Percentiles rank a stretch among this genome's conserved stretches.
Evolutionary conservation across 805 yeast genomes (phyloP).

Genomic region (Candida railenensis): DNA sequence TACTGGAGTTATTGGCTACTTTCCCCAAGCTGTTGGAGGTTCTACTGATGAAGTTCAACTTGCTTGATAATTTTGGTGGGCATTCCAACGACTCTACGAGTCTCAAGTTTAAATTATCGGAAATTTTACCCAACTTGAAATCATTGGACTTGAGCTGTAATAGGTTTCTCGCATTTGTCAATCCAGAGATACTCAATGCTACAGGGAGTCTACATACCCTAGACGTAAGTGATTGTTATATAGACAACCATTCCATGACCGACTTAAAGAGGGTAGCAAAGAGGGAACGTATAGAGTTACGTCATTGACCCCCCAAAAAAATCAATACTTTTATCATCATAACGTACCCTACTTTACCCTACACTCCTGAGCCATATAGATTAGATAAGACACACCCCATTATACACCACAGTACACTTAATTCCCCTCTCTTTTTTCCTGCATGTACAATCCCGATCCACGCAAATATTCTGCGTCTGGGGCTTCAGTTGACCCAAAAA

Average conservation of each 20-base stretch:
- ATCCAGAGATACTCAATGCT: constrained; percentile 13
- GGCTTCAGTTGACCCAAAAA: not conserved
- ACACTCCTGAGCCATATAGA: no score
- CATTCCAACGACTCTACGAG: not conserved
- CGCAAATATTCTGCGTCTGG: not conserved
- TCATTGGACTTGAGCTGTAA: constrained; percentile 17
- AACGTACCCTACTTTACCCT: not conserved
- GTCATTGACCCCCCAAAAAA: no score
- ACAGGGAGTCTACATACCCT: not conserved
- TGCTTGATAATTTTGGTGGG: constrained; percentile 10
- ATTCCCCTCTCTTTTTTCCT: no score
- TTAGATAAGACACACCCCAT: no score
- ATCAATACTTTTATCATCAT: no score
- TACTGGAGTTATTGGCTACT: constrained; percentile 16
- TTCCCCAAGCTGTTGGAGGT: constrained; percentile 27
- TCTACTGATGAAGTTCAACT: constrained; percentile 23
- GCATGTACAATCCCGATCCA: not conserved
- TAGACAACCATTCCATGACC: not conserved
- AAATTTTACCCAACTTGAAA: constrained; percentile 19
- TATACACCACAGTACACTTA: no score
- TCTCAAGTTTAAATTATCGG: constrained; percentile 4
- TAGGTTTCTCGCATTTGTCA: constrained; percentile 10
- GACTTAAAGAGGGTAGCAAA: not conserved
- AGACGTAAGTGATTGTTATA: not conserved
- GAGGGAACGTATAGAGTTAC: not conserved